phyloP scores from a whole-genome alignment of 176 grass and related monocot species.

The Musa itinerans region DNA sequence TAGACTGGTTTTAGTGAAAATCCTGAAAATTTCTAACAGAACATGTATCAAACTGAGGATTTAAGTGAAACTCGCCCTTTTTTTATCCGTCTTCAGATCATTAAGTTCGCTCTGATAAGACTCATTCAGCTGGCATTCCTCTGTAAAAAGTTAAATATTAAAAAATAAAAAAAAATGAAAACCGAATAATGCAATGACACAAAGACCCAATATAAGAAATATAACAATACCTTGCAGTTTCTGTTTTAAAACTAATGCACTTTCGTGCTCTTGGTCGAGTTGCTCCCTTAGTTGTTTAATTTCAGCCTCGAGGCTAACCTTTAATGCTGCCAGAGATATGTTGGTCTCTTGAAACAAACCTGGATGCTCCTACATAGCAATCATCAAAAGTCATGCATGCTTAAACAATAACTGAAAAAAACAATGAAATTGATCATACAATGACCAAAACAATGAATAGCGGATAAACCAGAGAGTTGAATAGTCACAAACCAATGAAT shows the following conservation, averaged over 20 bases:
- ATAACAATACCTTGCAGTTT: conserved; percentile 52
- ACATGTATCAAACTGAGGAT: not conserved
- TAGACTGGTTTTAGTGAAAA: not conserved
- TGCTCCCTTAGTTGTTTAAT: conserved; percentile 58
- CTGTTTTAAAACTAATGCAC: conserved; percentile 41
- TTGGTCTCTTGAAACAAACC: conserved; percentile 34
- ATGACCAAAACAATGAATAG: not conserved
- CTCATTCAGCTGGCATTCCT: conserved; percentile 55
- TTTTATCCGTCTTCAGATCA: conserved; percentile 58
- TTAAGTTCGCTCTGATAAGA: conserved; percentile 57
- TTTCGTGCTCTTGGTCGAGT: conserved; percentile 41
- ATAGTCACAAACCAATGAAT: not conserved
- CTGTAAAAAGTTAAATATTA: conserved; percentile 32
- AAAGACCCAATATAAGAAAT: conserved; percentile 9
- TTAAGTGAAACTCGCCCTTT: conserved; percentile 41
- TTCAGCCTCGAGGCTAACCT: conserved; percentile 60
- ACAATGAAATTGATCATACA: not conserved
- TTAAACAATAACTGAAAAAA: conserved; percentile 22
- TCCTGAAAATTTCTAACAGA: not conserved
- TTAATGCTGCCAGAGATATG: conserved; percentile 25
- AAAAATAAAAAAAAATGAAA: conserved; percentile 22
- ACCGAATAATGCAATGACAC: conserved; percentile 3
- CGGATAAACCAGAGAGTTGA: not conserved
- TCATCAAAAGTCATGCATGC: conserved; percentile 2
- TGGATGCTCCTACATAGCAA: conserved; percentile 49